Percentiles rank a stretch among this genome's conserved stretches.
Evolutionary conservation across 495 filamentous ascomycete species (phyloP).

Genomic region (Penicillium parvum): DNA sequence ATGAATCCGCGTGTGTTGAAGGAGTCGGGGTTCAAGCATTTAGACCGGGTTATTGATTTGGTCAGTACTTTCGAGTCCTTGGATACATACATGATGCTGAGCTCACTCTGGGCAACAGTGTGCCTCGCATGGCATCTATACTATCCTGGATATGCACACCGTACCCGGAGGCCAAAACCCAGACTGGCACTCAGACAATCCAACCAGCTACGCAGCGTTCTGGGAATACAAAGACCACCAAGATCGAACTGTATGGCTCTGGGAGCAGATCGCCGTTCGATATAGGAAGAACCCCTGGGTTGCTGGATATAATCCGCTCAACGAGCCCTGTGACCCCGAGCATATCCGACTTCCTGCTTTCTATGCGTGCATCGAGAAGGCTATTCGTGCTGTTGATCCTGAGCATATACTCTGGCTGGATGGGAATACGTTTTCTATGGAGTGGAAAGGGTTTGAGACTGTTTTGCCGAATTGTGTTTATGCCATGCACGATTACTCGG

Average conservation of each 20-base stretch:
- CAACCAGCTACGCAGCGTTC: conserved; percentile 52
- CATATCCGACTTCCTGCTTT: conserved; percentile 51
- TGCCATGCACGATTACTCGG: conserved; percentile 58
- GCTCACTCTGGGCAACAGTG: conserved; percentile 34
- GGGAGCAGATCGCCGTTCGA: conserved; percentile 54
- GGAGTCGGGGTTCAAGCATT: conserved; percentile 50
- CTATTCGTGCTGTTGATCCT: conserved; percentile 54
- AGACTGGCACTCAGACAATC: conserved; percentile 61
- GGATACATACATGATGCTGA: no score
- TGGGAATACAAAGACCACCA: conserved; percentile 63
- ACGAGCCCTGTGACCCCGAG: conserved; percentile 58
- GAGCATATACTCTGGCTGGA: conserved; percentile 62
- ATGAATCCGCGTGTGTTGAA: conserved; percentile 57
- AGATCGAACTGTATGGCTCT: conserved; percentile 55
- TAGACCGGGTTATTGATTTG: conserved; percentile 56
- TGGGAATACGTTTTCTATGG: conserved; percentile 62
- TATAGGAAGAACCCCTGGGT: conserved; percentile 54
- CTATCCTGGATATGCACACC: conserved; percentile 60
- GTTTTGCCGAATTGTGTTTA: conserved; percentile 57
- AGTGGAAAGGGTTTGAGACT: conserved; percentile 41
- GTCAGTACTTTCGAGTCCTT: conserved; percentile 11
- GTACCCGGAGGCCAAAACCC: conserved; percentile 61
- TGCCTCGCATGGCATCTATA: conserved; percentile 53
- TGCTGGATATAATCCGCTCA: conserved; percentile 64
- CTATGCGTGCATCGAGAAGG: conserved; percentile 54